Evolutionary conservation across 2,329 filamentous ascomycete species (phyloP).

Genomic region (Pseudocercospora ulei): DNA sequence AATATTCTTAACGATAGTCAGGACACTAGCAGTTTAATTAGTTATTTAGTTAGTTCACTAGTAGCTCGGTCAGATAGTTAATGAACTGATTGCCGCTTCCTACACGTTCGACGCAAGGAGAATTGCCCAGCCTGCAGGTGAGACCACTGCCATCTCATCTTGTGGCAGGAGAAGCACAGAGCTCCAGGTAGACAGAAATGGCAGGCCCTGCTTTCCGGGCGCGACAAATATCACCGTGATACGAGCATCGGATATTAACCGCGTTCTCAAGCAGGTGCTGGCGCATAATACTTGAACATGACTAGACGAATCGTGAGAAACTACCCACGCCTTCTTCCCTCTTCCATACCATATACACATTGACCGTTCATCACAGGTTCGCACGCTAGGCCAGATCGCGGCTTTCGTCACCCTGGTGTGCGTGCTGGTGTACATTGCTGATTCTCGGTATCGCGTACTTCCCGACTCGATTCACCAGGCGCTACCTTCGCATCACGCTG

Average conservation of each 20-base stretch:
- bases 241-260: not conserved
- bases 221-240: constrained; percentile 6
- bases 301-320: constrained; percentile 22
- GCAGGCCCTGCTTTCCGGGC: too few species aligned
- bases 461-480: constrained; percentile 78
- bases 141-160: not conserved
- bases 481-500: constrained; percentile 74
- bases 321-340: not conserved
- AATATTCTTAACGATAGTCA: too few species aligned
- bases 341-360: not conserved
- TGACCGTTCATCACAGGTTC: constrained; percentile 40
- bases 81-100: too few species aligned
- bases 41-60: too few species aligned
- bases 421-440: constrained; percentile 68
- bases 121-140: not conserved
- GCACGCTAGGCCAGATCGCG: constrained; percentile 65
- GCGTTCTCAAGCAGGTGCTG: not conserved
- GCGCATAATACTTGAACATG: constrained; percentile 15
- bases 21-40: too few species aligned
- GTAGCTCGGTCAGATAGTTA: too few species aligned
- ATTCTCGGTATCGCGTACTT: constrained; percentile 78
- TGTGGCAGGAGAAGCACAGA: not conserved
- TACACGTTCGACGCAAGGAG: constrained; percentile 1
- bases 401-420: constrained; percentile 54
- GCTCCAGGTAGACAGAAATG: too few species aligned